Base-by-base conservation (phyloP, 495 filamentous ascomycete genomes). In the Podospora sp. region DNA sequence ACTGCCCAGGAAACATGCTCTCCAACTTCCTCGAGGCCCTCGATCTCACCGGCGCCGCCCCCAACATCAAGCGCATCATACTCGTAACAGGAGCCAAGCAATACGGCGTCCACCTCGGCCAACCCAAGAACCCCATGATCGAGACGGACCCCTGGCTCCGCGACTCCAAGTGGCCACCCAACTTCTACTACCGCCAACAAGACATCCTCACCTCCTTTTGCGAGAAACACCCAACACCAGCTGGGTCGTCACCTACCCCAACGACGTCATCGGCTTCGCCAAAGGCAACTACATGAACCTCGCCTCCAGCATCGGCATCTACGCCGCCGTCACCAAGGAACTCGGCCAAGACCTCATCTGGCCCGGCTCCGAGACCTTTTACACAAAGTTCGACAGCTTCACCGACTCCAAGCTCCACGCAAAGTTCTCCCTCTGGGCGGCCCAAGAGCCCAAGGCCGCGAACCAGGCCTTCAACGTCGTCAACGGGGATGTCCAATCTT, bases 221-320 rank as follows among this genome's bases (percentile, higher is more conserved):
- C 14, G 79, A 76, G 73, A 63, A 56, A 6, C 68, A 72, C 58
- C 24, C 11, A 76, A 80, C 50, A 80, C 79, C 76, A 59, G 57
- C 18, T 81, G 77, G 80, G 75, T 80, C 1, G 81, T 83, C 21
- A 86, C 84, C 1, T 84, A 86, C 62, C 85, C 83, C 12, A 81
- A 86, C 67, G 85, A 86, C 63, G 83, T 87, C 0, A 74, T 86
- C 68, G 81, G 83, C 1, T 75, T 76, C 49, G 77, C 79, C 3
- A 71, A 72, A 49, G 82, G 75, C 64, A 88, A 87, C 68, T 87
- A 85, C 71, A 87, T 88, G 85, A 88, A 86, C 67, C 76, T 87
- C 20, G 77, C 80, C 56, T 77, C 81, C 0, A 69, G 79, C 7
- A 46, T 87, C 16, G 85, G 78, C 0, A 71, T 88, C 24, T 87